Conservation (phyloP, 768 basidiomycete genomes). For the Phylloporus sp. region DNA sequence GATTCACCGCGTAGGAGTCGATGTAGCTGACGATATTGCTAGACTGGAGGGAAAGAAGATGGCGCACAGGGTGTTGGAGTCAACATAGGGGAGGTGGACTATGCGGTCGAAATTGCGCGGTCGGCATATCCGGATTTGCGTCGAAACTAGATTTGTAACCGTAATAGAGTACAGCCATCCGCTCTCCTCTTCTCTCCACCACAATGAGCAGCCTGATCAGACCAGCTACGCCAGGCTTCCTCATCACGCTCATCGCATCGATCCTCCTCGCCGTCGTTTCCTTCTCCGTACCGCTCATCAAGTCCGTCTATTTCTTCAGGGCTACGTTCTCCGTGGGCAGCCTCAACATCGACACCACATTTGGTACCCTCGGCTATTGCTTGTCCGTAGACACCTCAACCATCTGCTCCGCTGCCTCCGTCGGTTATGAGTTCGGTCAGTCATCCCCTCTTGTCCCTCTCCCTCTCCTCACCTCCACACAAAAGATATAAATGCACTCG, state of each 20-base stretch:
- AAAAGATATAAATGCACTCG: constrained; percentile 77
- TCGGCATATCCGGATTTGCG: constrained; percentile 35
- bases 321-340: constrained; percentile 57
- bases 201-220: constrained; percentile 56
- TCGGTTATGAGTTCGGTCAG: constrained; percentile 88
- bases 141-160: constrained; percentile 22
- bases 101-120: constrained; percentile 59
- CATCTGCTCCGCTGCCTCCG: constrained; percentile 71
- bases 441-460: constrained; percentile 9
- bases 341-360: constrained; percentile 59
- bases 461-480: constrained; percentile 6
- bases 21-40: constrained; percentile 9
- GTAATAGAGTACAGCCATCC: constrained; percentile 14
- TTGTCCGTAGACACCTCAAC: constrained; percentile 47
- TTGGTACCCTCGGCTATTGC: constrained; percentile 92
- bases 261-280: constrained; percentile 78
- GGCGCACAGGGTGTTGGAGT: constrained; percentile 84
- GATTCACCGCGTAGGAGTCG: constrained; percentile 7
- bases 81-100: constrained; percentile 54
- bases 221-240: constrained; percentile 86
- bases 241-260: constrained; percentile 77
- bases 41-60: constrained; percentile 97
- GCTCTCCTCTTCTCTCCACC: background rate
- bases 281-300: constrained; percentile 88
- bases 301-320: constrained; percentile 84